Evolutionary conservation across 129 eudicot genomes (phyloP).

Genomic region (Oenanthe sinensis): DNA sequence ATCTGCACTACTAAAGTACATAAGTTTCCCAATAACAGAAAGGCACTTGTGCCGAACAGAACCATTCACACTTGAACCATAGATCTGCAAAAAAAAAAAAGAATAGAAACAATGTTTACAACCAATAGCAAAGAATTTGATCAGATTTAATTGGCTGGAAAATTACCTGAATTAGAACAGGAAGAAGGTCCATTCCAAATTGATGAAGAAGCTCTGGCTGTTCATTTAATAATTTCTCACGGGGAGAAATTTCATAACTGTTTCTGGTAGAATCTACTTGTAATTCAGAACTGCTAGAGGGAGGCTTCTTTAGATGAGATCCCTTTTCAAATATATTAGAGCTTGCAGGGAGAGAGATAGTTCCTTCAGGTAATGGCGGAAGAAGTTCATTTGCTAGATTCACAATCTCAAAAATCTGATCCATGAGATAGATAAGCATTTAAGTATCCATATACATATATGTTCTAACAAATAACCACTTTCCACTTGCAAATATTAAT

Average conservation of each 20-base stretch:
- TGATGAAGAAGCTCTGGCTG: constrained; percentile 96
- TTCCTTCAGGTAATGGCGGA: constrained; percentile 89
- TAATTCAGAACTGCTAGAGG: constrained; percentile 44
- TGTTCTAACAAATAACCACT: neutral
- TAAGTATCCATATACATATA: neutral
- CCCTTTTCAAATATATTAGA: constrained; percentile 66
- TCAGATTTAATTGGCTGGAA: neutral
- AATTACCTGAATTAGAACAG: constrained; percentile 79
- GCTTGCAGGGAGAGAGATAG: constrained; percentile 71
- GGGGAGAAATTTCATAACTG: constrained; percentile 42
- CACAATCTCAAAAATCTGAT: constrained; percentile 89
- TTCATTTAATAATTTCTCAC: constrained; percentile 57
- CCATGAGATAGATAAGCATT: constrained; percentile 1
- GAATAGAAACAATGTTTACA: constrained; percentile 10
- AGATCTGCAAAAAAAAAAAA: constrained; percentile 39
- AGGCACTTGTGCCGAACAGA: constrained; percentile 99
- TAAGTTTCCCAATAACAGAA: constrained; percentile 85
- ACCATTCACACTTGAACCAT: constrained; percentile 93
- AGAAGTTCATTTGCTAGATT: constrained; percentile 98
- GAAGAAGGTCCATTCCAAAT: constrained; percentile 91
- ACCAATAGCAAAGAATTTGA: constrained; percentile 1
- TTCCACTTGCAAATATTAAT: neutral
- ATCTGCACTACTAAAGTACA: constrained; percentile 90
- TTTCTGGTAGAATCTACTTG: constrained; percentile 52
- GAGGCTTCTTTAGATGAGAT: constrained; percentile 46